These are phyloP conservation scores for Chiua virens DNA, from an alignment of 768 basidiomycete species.

Conservation along the genomic window DNA sequence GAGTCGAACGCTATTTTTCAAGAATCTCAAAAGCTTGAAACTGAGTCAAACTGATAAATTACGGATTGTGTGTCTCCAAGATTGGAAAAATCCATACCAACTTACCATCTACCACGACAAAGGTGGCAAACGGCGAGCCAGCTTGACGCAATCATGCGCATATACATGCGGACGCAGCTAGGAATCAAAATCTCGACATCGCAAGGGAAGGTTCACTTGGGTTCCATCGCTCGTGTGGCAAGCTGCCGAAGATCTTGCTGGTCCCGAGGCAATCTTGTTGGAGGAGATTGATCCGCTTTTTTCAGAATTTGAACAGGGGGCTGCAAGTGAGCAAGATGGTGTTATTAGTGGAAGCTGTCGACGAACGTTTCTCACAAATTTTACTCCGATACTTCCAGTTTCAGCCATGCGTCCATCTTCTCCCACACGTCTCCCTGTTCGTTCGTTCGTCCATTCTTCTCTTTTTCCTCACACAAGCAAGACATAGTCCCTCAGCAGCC, in stretches of 20 bases:
- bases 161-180: not conserved
- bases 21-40: too few relatives aligned
- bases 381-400: constrained; percentile 10
- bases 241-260: not conserved
- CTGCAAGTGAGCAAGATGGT: not conserved
- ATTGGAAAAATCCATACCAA: too few relatives aligned
- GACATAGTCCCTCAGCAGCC: constrained; percentile 57
- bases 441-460: constrained; percentile 61
- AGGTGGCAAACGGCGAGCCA: not conserved
- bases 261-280: not conserved
- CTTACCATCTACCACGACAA: too few relatives aligned
- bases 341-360: too few relatives aligned
- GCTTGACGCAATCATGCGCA: not conserved
- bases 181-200: not conserved
- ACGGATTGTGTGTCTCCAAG: too few relatives aligned
- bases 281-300: not conserved
- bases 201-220: not conserved
- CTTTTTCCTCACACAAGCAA: constrained; percentile 57
- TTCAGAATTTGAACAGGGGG: not conserved
- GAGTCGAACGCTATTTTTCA: too few relatives aligned
- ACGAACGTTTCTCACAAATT: too few relatives aligned
- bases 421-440: constrained; percentile 63
- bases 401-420: constrained; percentile 59
- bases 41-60: too few relatives aligned
- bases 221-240: not conserved